phyloP scores from a whole-genome alignment of 1,284 basidiomycete genomes.

The Irpex lacteus region DNA sequence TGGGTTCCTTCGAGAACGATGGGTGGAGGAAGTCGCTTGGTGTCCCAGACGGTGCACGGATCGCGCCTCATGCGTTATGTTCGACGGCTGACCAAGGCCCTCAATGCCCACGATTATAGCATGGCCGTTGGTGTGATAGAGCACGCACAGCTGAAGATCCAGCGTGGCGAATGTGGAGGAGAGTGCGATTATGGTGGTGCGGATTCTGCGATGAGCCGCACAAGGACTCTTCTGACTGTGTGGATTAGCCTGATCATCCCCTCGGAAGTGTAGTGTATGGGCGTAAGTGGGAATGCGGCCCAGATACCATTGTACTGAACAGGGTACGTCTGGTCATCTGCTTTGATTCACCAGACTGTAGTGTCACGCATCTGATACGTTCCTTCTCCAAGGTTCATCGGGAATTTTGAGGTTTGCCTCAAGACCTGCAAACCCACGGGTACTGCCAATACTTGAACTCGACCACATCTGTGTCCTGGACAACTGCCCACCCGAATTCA shows the following conservation, averaged over 20 bases:
- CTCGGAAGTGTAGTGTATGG: constrained; percentile 48
- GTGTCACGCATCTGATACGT: too few relatives aligned
- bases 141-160: constrained; percentile 54
- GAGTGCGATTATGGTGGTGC: constrained; percentile 61
- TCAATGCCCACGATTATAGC: constrained; percentile 63
- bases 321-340: constrained; percentile 27
- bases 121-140: constrained; percentile 63
- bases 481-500: constrained; percentile 41
- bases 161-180: constrained; percentile 56
- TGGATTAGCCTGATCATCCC: constrained; percentile 44
- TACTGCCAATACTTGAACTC: constrained; percentile 50
- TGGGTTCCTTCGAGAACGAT: constrained; percentile 49
- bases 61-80: constrained; percentile 51
- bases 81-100: constrained; percentile 64
- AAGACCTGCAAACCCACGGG: constrained; percentile 49
- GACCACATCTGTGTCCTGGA: constrained; percentile 50
- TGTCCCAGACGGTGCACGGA: constrained; percentile 68
- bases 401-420: constrained; percentile 42
- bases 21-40: constrained; percentile 70
- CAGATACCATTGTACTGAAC: constrained; percentile 44
- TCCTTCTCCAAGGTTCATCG: constrained; percentile 40
- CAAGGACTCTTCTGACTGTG: too few relatives aligned
- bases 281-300: constrained; percentile 24
- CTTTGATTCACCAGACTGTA: too few relatives aligned
- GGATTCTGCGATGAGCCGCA: constrained; percentile 19